Evolutionary conservation across 2,329 filamentous ascomycete species (phyloP), one percentile per base, ranked within the genome.

Genomic region (Periglandula ipomoeae): DNA sequence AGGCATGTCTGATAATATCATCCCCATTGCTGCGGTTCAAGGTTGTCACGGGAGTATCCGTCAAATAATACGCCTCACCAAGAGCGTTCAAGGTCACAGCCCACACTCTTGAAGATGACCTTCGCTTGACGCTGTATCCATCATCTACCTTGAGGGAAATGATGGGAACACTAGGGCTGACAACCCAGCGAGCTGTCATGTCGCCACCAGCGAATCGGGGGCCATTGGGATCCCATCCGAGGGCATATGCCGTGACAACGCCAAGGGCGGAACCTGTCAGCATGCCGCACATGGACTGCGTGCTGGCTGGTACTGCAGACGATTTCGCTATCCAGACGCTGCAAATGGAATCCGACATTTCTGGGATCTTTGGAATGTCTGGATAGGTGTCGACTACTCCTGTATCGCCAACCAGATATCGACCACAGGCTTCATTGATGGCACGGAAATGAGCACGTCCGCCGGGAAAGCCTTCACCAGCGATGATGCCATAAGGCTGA

Each of bases 11-110:
- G 51, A 84, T 78, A 15, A 75, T 61, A 49, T 85, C 75, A 32
- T 83, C 72, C 3, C 68, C 63, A 53, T 69, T 74, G 32, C 65
- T 65, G 49, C 74, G 73, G 27, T 72, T 70, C 4, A 71, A 57
- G 7, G 77, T 71, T 19, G 76, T 70, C 32, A 74, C 73, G 0
- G 88, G 89, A 6, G 84, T 74, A 44, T 87, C 82, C 1, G 79
- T 85, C 1, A 97, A 72, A 57, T 91, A 95, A 64, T 85, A 97
- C 0, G 95, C 72, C 64, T 98, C 93, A 1, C 93, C 93, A 8
- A 98, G 72, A 0, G 93, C 91, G 62, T 98, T 98, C 46, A 98
- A 68, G n/a, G 82, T 87, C 38, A 91, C 84, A n/a, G 87, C 89
- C 89, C 89, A 97, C 11, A 93, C 78, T 24, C 90, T 82, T 11